phyloP scores from a whole-genome alignment of 192 early-diverging fungal genomes.

The Coemansia umbellata region DNA sequence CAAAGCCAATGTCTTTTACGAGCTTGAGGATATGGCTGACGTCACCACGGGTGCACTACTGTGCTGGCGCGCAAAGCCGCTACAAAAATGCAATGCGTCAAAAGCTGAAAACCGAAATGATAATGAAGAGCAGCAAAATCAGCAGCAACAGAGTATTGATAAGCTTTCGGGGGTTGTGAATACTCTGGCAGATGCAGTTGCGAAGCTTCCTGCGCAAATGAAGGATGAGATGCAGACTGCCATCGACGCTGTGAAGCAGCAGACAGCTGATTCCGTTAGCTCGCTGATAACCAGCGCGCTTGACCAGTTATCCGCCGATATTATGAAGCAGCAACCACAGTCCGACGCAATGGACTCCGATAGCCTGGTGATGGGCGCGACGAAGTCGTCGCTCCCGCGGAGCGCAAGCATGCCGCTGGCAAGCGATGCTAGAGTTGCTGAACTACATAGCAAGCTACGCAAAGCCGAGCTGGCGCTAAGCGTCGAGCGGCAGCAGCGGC shows the following conservation, averaged over 20 bases:
- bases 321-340: neutral
- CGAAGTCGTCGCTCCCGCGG: slow-evolving; percentile 9
- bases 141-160: neutral
- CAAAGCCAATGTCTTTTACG: slow-evolving; percentile 54
- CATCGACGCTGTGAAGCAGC: slow-evolving; percentile 5
- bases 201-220: slow-evolving; percentile 54
- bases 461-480: slow-evolving; percentile 19
- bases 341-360: neutral
- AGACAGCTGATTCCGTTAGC: neutral
- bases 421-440: neutral
- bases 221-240: slow-evolving; percentile 36
- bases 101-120: slow-evolving; percentile 1
- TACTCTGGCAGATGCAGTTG: slow-evolving; percentile 45
- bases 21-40: slow-evolving; percentile 61
- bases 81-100: neutral
- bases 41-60: slow-evolving; percentile 56
- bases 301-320: neutral
- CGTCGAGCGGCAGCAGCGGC: slow-evolving; percentile 27
- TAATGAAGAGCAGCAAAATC: neutral
- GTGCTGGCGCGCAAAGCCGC: slow-evolving; percentile 25
- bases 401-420: slow-evolving; percentile 26
- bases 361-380: neutral
- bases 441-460: slow-evolving; percentile 8
- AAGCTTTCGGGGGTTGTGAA: slow-evolving; percentile 12
- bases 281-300: neutral